These are phyloP conservation scores for Globisporangium abappressorium DNA, from an alignment of 352 stramenopile species.

Conservation along the genomic window DNA sequence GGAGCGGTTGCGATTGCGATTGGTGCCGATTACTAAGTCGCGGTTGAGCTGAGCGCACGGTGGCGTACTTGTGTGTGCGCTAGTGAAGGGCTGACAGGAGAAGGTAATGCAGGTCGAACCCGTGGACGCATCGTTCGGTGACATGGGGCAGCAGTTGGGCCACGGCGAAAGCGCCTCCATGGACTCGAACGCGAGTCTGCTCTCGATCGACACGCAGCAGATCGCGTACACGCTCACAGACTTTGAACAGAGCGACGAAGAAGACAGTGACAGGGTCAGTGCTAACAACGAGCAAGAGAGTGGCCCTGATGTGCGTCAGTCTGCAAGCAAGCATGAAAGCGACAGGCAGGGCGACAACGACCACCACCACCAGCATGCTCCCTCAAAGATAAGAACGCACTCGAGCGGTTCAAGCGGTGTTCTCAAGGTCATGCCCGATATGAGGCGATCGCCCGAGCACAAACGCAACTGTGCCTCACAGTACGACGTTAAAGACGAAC, in stretches of 20 bases:
- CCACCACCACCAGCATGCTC: background rate
- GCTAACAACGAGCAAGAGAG: background rate
- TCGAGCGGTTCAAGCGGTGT: background rate
- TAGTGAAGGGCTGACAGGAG: no score
- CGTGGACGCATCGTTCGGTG: background rate
- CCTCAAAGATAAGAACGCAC: background rate
- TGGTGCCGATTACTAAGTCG: no score
- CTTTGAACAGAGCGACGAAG: background rate
- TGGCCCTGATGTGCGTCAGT: no score
- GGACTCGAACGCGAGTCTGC: constrained; percentile 4
- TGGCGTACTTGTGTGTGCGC: no score
- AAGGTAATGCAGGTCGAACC: constrained; percentile 4
- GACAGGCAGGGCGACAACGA: background rate
- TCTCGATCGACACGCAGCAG: background rate
- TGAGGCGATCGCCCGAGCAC: background rate
- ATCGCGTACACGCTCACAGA: background rate
- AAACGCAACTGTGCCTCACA: background rate
- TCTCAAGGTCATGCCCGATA: background rate
- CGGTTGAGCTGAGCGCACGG: no score
- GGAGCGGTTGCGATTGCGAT: no score
- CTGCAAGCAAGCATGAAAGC: background rate
- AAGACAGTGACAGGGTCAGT: background rate
- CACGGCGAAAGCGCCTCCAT: no score
- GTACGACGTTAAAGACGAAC: background rate
- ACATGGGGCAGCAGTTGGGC: background rate